These are phyloP conservation scores for Penicillium canariense DNA, from an alignment of 495 filamentous ascomycete genomes.

Conservation along the genomic window DNA sequence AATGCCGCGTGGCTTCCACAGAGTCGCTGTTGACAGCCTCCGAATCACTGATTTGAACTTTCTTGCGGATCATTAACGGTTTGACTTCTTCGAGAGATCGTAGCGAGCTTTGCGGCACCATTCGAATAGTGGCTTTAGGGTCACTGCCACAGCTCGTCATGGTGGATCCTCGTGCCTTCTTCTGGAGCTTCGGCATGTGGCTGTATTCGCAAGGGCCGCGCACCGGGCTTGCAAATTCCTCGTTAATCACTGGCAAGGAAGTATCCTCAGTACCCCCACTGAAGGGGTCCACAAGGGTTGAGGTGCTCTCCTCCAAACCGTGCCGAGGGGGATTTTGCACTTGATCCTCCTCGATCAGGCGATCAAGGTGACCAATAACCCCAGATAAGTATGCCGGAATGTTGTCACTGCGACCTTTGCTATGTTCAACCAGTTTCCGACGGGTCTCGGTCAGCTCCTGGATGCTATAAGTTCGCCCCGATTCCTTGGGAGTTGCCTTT, in stretches of 20 bases:
- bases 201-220: slow-evolving; percentile 4
- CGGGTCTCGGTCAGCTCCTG: slow-evolving; percentile 57
- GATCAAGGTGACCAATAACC: slow-evolving; percentile 60
- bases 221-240: slow-evolving; percentile 35
- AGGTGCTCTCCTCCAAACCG: slow-evolving; percentile 15
- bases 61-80: slow-evolving; percentile 58
- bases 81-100: slow-evolving; percentile 38
- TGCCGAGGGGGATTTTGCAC: background rate
- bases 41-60: slow-evolving; percentile 21
- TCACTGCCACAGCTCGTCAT: slow-evolving; percentile 27
- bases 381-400: slow-evolving; percentile 51
- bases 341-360: slow-evolving; percentile 53
- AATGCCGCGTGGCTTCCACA: background rate
- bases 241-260: slow-evolving; percentile 52
- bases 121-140: slow-evolving; percentile 43
- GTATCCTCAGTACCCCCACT: slow-evolving; percentile 33
- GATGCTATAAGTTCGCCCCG: slow-evolving; percentile 41
- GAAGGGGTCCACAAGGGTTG: slow-evolving; percentile 55
- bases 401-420: slow-evolving; percentile 34
- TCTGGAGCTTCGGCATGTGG: background rate
- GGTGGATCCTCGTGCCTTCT: slow-evolving; percentile 15
- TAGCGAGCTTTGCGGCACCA: slow-evolving; percentile 46
- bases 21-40: background rate
- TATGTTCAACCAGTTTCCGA: slow-evolving; percentile 50
- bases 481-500: slow-evolving; percentile 10